These are phyloP conservation scores for Chenopodium berlandieri DNA, from an alignment of 148 eudicot species.

Conservation along the genomic window DNA sequence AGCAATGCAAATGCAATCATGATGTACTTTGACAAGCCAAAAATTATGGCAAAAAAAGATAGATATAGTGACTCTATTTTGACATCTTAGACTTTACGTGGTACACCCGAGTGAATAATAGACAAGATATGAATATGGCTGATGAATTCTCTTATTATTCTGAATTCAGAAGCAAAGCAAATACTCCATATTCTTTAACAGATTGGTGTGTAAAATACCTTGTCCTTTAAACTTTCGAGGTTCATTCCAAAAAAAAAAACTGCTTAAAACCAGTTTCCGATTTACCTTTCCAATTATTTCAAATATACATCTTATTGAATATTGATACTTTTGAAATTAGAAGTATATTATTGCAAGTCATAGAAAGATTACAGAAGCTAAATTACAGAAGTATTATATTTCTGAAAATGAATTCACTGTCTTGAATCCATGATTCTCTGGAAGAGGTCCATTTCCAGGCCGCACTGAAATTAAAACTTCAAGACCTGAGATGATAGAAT, in stretches of 20 bases:
- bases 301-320: not conserved
- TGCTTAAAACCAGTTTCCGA: not conserved
- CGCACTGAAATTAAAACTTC: slow-evolving; percentile 75
- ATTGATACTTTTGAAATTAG: not conserved
- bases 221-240: not conserved
- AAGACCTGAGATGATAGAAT: slow-evolving; percentile 52
- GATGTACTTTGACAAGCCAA: not conserved
- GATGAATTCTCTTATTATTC: not conserved
- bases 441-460: slow-evolving; percentile 86
- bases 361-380: slow-evolving; percentile 5
- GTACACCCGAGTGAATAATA: too few species aligned
- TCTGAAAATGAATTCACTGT: slow-evolving; percentile 68
- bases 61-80: too few species aligned
- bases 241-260: not conserved
- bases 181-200: not conserved
- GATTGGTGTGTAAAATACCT: not conserved
- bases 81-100: too few species aligned
- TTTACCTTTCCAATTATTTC: not conserved
- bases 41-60: too few species aligned
- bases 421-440: slow-evolving; percentile 81
- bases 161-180: not conserved
- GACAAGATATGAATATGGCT: not conserved
- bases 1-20: slow-evolving; percentile 12
- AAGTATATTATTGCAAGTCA: not conserved
- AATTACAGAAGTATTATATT: slow-evolving; percentile 35